Evolutionary conservation across 164 flowering plant genomes (phyloP).

Genomic region (Stephania japonica): DNA sequence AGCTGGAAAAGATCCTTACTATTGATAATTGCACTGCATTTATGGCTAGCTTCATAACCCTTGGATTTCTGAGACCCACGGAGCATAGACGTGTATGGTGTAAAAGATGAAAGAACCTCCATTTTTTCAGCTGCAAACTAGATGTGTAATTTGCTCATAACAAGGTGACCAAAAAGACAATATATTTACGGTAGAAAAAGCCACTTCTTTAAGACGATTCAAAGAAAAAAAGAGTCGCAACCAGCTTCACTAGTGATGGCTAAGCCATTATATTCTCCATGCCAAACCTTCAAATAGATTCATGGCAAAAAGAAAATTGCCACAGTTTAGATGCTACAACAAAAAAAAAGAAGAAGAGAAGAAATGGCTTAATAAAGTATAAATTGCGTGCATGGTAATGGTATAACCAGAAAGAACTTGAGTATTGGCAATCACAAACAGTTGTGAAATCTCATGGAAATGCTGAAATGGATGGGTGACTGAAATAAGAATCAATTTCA

Average conservation of each 20-base stretch:
- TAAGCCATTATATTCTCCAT: neutral
- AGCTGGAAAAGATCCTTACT: slow-evolving; percentile 10
- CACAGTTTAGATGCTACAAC: neutral
- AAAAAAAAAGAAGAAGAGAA: neutral
- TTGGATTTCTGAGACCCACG: slow-evolving; percentile 12
- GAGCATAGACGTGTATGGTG: slow-evolving; percentile 9
- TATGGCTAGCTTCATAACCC: slow-evolving; percentile 4
- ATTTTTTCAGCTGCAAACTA: slow-evolving; percentile 4
- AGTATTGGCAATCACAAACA: neutral
- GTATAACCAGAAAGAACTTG: too few species aligned
- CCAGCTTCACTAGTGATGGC: neutral
- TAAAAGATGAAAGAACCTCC: slow-evolving; percentile 15
- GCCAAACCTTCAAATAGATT: neutral
- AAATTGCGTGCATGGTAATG: neutral
- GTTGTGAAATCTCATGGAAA: neutral
- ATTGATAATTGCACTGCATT: slow-evolving; percentile 10
- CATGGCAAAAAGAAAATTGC: neutral
- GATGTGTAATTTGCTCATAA: neutral
- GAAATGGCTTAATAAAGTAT: too few species aligned
- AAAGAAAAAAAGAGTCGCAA: neutral
- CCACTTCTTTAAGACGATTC: neutral
- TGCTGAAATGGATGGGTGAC: neutral
- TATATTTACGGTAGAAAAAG: neutral
- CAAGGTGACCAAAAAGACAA: neutral
- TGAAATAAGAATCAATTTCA: too few species aligned